A percentile compares a stretch with the other conserved stretches of the same genome.
Evolutionary conservation across 2,329 filamentous ascomycete species (phyloP).

Genomic region (Penicillium sp.): DNA sequence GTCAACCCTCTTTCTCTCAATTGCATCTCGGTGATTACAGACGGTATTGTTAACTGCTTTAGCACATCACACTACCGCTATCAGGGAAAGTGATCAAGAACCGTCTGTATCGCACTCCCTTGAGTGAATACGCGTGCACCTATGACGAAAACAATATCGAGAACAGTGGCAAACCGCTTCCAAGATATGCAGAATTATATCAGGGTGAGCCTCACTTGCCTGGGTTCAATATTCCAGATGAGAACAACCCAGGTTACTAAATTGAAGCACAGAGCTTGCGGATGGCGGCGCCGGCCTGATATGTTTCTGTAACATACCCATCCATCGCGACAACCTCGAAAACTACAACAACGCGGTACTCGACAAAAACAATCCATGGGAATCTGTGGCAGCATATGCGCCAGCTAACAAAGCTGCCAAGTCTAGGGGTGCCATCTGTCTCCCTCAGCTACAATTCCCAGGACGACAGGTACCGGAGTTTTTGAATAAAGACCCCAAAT

Average conservation of each 20-base stretch:
- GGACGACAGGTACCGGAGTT: constrained; percentile 22
- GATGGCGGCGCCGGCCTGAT: constrained; percentile 22
- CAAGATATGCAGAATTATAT: constrained; percentile 20
- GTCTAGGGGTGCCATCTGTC: constrained; percentile 20
- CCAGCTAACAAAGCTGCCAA: constrained; percentile 21
- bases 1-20: no score
- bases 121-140: constrained; percentile 22
- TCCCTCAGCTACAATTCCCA: constrained; percentile 23
- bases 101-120: constrained; percentile 21
- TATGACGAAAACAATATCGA: constrained; percentile 22
- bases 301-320: constrained; percentile 25
- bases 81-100: constrained; percentile 22
- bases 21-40: no score
- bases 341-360: constrained; percentile 26
- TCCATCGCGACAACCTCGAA: constrained; percentile 24
- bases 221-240: background rate
- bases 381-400: constrained; percentile 21
- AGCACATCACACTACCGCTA: constrained; percentile 19
- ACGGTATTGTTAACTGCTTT: background rate
- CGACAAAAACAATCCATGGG: constrained; percentile 21
- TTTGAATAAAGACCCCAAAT: constrained; percentile 21
- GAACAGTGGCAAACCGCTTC: constrained; percentile 19
- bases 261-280: constrained; percentile 9
- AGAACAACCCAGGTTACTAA: background rate
- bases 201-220: constrained; percentile 14